These are phyloP conservation scores for Phylloboletellus chloephorus DNA, from an alignment of 1,284 basidiomycete species.

Conservation along the genomic window DNA sequence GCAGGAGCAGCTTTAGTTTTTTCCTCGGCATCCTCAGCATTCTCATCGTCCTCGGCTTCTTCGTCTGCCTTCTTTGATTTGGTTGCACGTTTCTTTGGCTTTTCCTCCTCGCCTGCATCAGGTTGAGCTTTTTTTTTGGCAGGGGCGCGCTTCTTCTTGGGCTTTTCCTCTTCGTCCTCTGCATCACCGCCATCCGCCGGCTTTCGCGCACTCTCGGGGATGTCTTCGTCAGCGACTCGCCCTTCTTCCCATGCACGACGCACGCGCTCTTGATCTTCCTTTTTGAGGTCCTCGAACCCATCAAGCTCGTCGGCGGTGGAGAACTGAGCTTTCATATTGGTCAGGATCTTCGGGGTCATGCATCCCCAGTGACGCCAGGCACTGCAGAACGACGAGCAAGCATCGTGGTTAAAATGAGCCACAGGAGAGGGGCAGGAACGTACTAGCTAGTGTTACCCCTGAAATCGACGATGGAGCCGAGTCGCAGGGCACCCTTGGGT, in stretches of 20 bases:
- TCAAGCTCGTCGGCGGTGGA: slow-evolving; percentile 61
- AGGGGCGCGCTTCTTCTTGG: slow-evolving; percentile 36
- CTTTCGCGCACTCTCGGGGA: slow-evolving; percentile 67
- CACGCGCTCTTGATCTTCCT: slow-evolving; percentile 63
- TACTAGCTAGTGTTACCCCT: slow-evolving; percentile 68
- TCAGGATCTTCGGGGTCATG: slow-evolving; percentile 60
- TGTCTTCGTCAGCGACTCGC: slow-evolving; percentile 72
- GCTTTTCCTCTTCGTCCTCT: slow-evolving; percentile 39
- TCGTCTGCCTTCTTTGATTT: slow-evolving; percentile 37
- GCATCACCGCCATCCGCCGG: slow-evolving; percentile 43
- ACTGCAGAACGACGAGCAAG: slow-evolving; percentile 35
- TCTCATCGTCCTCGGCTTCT: slow-evolving; percentile 39
- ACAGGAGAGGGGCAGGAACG: slow-evolving; percentile 29
- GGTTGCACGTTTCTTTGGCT: slow-evolving; percentile 33
- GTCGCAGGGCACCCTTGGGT: slow-evolving; percentile 64
- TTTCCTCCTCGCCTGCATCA: slow-evolving; percentile 42
- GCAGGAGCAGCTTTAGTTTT: slow-evolving; percentile 37
- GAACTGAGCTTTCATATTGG: slow-evolving; percentile 67
- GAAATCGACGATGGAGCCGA: slow-evolving; percentile 76
- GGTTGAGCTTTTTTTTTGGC: slow-evolving; percentile 38
- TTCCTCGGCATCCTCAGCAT: slow-evolving; percentile 33
- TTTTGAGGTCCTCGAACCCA: slow-evolving; percentile 62
- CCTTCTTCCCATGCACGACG: slow-evolving; percentile 67
- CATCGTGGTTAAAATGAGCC: not conserved
- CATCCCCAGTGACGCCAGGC: slow-evolving; percentile 84